Conservation (phyloP, 2,329 filamentous ascomycete species). For the Hyphodiscus sp. region DNA sequence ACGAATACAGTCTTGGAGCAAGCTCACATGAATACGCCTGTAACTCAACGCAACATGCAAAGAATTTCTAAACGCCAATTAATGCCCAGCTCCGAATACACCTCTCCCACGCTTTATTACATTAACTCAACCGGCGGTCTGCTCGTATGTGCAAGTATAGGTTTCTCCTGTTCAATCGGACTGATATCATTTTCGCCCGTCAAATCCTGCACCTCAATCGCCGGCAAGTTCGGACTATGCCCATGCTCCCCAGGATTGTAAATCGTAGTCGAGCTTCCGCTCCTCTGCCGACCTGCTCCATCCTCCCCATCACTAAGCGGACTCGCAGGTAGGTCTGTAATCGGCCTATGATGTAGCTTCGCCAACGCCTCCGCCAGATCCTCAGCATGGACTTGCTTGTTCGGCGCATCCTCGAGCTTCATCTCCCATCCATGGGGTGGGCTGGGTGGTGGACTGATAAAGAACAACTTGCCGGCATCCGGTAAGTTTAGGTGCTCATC, state of each 20-base stretch:
- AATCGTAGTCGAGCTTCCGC: constrained; percentile 59
- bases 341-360: constrained; percentile 45
- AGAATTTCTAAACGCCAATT: background rate
- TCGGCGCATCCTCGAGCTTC: constrained; percentile 61
- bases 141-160: constrained; percentile 53
- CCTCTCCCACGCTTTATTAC: constrained; percentile 20
- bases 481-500: constrained; percentile 59
- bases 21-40: no score
- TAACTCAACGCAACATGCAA: background rate
- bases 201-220: constrained; percentile 62
- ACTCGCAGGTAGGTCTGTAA: constrained; percentile 33
- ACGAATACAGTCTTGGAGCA: no score
- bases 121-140: constrained; percentile 62
- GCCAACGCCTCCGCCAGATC: constrained; percentile 61
- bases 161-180: constrained; percentile 36
- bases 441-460: constrained; percentile 63
- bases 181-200: constrained; percentile 43
- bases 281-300: constrained; percentile 35
- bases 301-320: constrained; percentile 35
- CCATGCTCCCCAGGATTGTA: constrained; percentile 55
- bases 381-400: constrained; percentile 63
- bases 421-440: constrained; percentile 66
- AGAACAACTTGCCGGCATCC: constrained; percentile 65
- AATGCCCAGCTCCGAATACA: background rate
- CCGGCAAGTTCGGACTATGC: constrained; percentile 50